Conservation (phyloP, 106 monocot species). For the Phalaenopsis aphrodite region DNA sequence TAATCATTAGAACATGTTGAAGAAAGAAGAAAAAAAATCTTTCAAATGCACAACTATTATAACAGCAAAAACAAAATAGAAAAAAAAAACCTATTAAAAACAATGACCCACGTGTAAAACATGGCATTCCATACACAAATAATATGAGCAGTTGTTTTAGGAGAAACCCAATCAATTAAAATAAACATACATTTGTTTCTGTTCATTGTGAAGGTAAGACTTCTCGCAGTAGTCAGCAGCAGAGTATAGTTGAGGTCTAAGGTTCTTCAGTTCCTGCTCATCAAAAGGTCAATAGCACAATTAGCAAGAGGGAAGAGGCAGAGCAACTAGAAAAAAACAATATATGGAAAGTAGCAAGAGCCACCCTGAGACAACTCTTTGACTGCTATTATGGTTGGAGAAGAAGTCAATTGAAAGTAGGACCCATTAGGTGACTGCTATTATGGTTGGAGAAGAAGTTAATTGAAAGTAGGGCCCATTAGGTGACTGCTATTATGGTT, state of each 20-base stretch:
- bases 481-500: too few relatives aligned
- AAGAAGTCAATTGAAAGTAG: too few relatives aligned
- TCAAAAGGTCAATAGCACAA: neutral
- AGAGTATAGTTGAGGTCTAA: conserved; percentile 91
- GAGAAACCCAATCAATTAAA: neutral
- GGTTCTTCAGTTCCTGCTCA: conserved; percentile 85
- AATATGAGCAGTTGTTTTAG: neutral
- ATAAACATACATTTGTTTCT: conserved; percentile 75
- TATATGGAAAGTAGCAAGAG: neutral
- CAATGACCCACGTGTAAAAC: neutral
- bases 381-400: too few relatives aligned
- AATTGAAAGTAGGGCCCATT: too few relatives aligned
- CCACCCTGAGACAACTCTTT: too few relatives aligned
- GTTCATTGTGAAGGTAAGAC: conserved; percentile 90
- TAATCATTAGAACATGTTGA: neutral
- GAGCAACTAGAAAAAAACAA: neutral
- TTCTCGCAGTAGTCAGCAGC: conserved; percentile 97
- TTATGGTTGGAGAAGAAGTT: too few relatives aligned
- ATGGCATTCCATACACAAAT: neutral
- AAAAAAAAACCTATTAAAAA: neutral
- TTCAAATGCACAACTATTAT: neutral
- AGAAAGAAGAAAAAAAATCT: neutral
- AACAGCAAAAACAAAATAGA: neutral
- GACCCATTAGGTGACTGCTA: too few relatives aligned
- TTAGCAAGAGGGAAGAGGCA: neutral